Conservation (phyloP, 768 basidiomycete genomes). For the Neoboletus magnificus region DNA sequence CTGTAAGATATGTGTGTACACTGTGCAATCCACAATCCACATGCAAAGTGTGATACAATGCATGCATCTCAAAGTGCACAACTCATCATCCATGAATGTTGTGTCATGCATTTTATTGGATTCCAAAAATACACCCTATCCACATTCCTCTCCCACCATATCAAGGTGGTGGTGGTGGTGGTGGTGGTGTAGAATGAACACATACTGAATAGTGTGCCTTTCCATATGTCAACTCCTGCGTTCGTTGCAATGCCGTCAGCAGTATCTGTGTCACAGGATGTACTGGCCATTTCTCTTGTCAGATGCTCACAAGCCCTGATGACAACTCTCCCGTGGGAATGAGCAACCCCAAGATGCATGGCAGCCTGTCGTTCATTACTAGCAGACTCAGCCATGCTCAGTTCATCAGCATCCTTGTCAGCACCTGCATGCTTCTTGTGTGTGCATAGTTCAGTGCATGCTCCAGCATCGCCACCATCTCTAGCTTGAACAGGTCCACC, state of each 20-base stretch:
- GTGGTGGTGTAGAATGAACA: too few relatives aligned
- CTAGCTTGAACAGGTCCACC: background rate
- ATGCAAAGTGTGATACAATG: too few relatives aligned
- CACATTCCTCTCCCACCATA: too few relatives aligned
- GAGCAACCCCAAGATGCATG: background rate
- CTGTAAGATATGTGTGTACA: too few relatives aligned
- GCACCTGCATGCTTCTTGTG: background rate
- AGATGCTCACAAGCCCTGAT: background rate
- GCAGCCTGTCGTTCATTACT: background rate
- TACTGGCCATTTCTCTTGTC: background rate
- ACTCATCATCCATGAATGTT: too few relatives aligned
- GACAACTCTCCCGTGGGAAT: background rate
- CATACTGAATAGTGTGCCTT: background rate
- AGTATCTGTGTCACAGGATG: background rate
- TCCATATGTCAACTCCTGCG: background rate
- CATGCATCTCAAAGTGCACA: too few relatives aligned
- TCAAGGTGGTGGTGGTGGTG: too few relatives aligned
- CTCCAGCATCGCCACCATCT: background rate
- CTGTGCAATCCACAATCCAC: too few relatives aligned
- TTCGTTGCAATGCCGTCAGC: background rate
- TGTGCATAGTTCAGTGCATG: constrained; percentile 1
- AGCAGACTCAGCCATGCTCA: background rate
- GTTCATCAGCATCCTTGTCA: constrained; percentile 1
- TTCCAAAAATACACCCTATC: too few relatives aligned
- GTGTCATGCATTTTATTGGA: too few relatives aligned